Conservation (phyloP, 2,329 filamentous ascomycete species). For the Aulographum hederae region DNA sequence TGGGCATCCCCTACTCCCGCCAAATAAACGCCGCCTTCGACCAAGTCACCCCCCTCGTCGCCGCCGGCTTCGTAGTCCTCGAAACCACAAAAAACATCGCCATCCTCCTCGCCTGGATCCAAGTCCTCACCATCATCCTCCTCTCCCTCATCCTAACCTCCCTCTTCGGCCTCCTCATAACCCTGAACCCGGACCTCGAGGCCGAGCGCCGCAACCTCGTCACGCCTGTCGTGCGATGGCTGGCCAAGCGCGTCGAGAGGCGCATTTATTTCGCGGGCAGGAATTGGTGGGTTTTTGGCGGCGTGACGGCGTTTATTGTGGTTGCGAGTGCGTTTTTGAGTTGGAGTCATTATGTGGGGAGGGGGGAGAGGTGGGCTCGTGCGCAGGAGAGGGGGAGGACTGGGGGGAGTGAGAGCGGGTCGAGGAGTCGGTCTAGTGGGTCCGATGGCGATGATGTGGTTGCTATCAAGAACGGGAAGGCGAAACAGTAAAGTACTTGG, state of each 20-base stretch:
- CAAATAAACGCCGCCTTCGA: conserved; percentile 33
- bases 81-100: conserved; percentile 31
- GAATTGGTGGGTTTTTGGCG: neutral
- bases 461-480: neutral
- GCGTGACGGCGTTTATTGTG: neutral
- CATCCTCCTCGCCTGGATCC: conserved; percentile 27
- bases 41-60: conserved; percentile 33
- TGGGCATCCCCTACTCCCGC: conserved; percentile 34
- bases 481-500: neutral
- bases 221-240: conserved; percentile 21
- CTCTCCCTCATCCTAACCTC: conserved; percentile 21
- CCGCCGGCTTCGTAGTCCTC: conserved; percentile 28
- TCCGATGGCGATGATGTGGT: neutral
- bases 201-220: conserved; percentile 22
- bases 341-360: too few relatives aligned
- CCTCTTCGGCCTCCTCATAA: conserved; percentile 22
- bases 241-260: too few relatives aligned
- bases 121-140: conserved; percentile 25
- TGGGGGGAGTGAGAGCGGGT: neutral
- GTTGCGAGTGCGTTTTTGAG: neutral
- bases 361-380: neutral
- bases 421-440: neutral
- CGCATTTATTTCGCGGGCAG: neutral
- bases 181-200: conserved; percentile 29
- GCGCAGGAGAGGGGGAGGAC: neutral